A percentile compares a stretch with the other conserved stretches of the same genome.
Conservation (phyloP, 495 filamentous ascomycete species). For the Beverwykella pulmonaria region DNA sequence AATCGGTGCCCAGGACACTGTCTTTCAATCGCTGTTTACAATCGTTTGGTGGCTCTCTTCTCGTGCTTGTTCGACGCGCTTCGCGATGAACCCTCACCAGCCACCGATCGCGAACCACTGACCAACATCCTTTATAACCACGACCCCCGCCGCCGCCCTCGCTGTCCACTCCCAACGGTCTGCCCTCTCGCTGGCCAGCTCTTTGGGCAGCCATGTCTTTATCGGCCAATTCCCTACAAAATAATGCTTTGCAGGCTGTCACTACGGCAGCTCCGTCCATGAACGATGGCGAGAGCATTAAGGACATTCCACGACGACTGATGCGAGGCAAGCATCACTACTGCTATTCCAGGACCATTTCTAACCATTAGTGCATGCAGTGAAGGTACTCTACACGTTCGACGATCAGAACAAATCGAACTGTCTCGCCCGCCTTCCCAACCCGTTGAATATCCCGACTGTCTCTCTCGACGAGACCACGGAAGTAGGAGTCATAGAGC, state of each 20-base stretch:
- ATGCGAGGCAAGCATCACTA: slow-evolving; percentile 38
- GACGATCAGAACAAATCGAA: slow-evolving; percentile 86
- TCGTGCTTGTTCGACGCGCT: slow-evolving; percentile 13
- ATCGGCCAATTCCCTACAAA: slow-evolving; percentile 29
- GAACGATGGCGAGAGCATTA: slow-evolving; percentile 11
- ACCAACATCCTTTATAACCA: slow-evolving; percentile 19
- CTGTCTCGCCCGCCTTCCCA: slow-evolving; percentile 87
- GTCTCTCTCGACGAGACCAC: slow-evolving; percentile 75
- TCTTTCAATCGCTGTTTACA: not conserved
- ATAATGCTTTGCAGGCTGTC: slow-evolving; percentile 26
- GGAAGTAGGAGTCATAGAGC: slow-evolving; percentile 83
- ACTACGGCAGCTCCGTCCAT: slow-evolving; percentile 29
- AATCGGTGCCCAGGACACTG: no score
- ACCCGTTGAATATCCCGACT: slow-evolving; percentile 76
- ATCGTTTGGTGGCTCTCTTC: not conserved
- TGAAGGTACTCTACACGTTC: slow-evolving; percentile 97
- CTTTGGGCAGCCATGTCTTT: slow-evolving; percentile 36
- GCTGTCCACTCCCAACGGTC: not conserved
- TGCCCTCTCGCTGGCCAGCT: not conserved
- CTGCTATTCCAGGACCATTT: not conserved
- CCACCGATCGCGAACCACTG: slow-evolving; percentile 33
- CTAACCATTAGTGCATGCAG: slow-evolving; percentile 46
- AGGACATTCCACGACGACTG: slow-evolving; percentile 35
- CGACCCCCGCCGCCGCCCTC: slow-evolving; percentile 11
- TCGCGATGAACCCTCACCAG: slow-evolving; percentile 29